Evolutionary conservation across 495 filamentous ascomycete species (phyloP), one percentile per base, ranked within the genome.

Genomic region (Penicillium alfredii): DNA sequence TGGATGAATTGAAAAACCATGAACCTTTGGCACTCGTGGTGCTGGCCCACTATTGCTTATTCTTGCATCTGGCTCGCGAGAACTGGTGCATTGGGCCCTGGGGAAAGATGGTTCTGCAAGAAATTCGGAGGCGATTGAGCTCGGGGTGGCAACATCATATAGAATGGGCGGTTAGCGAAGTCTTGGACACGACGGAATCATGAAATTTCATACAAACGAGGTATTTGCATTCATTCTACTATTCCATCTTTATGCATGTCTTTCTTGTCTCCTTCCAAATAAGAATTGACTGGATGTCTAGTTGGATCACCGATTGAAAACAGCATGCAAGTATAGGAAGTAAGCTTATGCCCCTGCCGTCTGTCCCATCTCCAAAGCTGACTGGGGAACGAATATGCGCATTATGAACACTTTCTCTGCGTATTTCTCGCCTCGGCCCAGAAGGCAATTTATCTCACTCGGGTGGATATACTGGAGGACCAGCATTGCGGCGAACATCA

Each of bases 401-500:
- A 30, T 44, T 30, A 29, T 31, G 16, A 49, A 32, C 1, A 51
- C 20, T 17, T 47, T 49, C 34, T 51, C 42, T 0, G 39, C 40
- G 17, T 50, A 52, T 14, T 8, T 22, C 3, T 44, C 29, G 0
- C 42, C 49, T 0, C 53, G 37, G 8, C 51, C 53, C 12, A 57
- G 28, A 6, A 53, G 13, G 16, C 37, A 47, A 11, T 60, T 53
- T 3, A 62, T 40, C 36, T 61, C 43, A 35, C 58, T 55, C 4
- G 60, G 60, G 38, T 64, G 60, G 8, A 35, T 16, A 21, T 61
- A 42, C 33, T 64, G 69, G 35, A 81, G 71, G 2, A 72, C 37
- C 0, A 70, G 40, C 53, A 75, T 70, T 11, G 70, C 73, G 0
- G 51, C 5, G 14, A 77, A 45, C 79, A 86, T 84, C 27, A 77